Evolutionary conservation across 1,284 basidiomycete species (phyloP).

Genomic region (Heterobasidion occidentale): DNA sequence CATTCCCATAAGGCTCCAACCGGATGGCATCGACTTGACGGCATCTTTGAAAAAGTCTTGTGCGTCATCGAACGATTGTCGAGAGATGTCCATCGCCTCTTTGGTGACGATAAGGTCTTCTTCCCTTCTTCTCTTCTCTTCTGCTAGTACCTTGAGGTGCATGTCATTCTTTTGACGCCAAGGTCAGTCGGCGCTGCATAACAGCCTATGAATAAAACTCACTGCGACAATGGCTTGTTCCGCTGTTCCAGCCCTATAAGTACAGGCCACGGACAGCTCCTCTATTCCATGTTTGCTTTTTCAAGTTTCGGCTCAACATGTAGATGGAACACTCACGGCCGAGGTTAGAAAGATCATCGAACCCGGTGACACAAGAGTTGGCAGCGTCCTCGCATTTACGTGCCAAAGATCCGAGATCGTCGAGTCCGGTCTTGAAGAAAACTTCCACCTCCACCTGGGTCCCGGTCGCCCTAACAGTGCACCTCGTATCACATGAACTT

Average conservation of each 20-base stretch:
- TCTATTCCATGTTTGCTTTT: neutral
- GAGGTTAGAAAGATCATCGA: neutral
- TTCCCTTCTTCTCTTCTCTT: neutral
- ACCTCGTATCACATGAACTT: neutral
- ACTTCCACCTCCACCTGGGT: neutral
- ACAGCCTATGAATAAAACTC: neutral
- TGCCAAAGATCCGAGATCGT: neutral
- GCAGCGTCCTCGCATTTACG: constrained; percentile 3
- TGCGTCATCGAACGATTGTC: constrained; percentile 1
- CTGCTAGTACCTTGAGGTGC: constrained; percentile 1
- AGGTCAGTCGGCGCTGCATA: neutral
- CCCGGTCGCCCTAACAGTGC: neutral
- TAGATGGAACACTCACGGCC: neutral
- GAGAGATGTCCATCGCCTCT: neutral
- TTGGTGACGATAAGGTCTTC: neutral
- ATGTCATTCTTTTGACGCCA: neutral
- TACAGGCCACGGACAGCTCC: neutral
- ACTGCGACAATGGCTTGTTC: constrained; percentile 1
- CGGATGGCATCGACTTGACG: constrained; percentile 1
- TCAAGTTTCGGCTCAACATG: neutral
- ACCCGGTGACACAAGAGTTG: neutral
- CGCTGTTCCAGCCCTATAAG: constrained; percentile 1
- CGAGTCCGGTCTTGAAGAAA: constrained; percentile 1
- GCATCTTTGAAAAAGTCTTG: neutral
- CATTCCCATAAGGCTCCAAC: constrained; percentile 2